phyloP scores from a whole-genome alignment of 2,329 filamentous ascomycete species.

The Neonectria magnoliae region DNA sequence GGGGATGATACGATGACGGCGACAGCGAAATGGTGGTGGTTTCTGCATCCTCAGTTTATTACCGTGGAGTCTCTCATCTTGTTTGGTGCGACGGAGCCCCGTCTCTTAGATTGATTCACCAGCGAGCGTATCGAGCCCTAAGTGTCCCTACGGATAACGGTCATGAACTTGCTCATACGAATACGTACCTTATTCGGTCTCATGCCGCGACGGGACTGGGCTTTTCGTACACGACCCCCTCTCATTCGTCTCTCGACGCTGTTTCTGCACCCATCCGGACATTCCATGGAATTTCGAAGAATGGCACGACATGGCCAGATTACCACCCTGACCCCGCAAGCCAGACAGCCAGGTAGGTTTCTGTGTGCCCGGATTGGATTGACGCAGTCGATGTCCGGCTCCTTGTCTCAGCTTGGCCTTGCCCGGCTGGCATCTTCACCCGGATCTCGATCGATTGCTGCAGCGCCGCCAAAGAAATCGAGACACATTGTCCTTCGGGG shows the following conservation, averaged over 20 bases:
- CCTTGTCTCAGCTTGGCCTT: background rate
- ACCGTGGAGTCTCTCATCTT: slow-evolving; percentile 6
- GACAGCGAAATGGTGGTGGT: background rate
- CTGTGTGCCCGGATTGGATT: background rate
- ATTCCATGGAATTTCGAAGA: slow-evolving; percentile 20
- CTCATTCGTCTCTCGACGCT: background rate
- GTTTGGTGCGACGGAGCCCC: background rate
- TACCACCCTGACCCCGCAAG: background rate
- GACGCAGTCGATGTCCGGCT: slow-evolving; percentile 4
- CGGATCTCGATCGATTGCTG: slow-evolving; percentile 16
- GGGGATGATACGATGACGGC: background rate
- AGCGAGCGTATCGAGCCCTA: background rate
- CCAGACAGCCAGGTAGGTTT: slow-evolving; percentile 10
- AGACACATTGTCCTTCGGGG: background rate
- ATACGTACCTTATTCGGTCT: background rate
- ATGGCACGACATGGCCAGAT: slow-evolving; percentile 10
- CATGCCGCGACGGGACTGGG: background rate
- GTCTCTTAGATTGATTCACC: background rate
- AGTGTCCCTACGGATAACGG: background rate
- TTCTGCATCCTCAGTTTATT: slow-evolving; percentile 7
- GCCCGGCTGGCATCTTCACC: slow-evolving; percentile 1
- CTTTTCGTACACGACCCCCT: background rate
- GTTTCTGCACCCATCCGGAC: background rate
- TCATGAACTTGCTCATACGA: background rate
- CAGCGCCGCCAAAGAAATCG: background rate